Percentiles rank a stretch among this genome's conserved stretches.
These are phyloP conservation scores for Candida tallmaniae DNA, from an alignment of 805 yeast species.

Conservation along the genomic window DNA sequence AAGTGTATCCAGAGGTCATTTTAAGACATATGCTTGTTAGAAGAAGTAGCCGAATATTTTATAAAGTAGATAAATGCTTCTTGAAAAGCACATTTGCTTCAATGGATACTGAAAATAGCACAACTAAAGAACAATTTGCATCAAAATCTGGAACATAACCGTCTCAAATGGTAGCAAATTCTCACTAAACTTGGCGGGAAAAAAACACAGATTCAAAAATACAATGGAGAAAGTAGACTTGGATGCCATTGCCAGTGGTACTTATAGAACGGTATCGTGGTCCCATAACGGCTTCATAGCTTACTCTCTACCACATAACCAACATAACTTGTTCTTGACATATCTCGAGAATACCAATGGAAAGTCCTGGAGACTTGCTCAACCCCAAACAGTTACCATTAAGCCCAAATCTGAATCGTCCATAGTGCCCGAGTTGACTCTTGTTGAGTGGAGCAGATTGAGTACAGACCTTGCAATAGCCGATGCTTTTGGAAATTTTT, in stretches of 20 bases:
- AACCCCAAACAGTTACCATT: conserved; percentile 38
- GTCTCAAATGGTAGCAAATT: too few relatives aligned
- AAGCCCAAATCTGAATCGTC: conserved; percentile 21
- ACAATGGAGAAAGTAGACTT: background rate
- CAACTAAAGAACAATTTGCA: too few relatives aligned
- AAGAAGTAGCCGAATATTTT: too few relatives aligned
- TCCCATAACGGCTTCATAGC: conserved; percentile 83
- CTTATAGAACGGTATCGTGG: conserved; percentile 53
- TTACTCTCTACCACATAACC: conserved; percentile 43
- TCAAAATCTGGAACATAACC: too few relatives aligned
- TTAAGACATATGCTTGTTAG: too few relatives aligned
- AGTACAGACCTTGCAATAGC: conserved; percentile 80
- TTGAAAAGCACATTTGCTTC: too few relatives aligned
- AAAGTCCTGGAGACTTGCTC: conserved; percentile 69
- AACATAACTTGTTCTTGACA: conserved; percentile 49
- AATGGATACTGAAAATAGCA: too few relatives aligned
- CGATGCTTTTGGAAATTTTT: conserved; percentile 64
- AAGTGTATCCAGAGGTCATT: too few relatives aligned
- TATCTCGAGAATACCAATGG: conserved; percentile 76
- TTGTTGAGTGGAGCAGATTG: conserved; percentile 68
- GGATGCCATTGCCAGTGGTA: background rate
- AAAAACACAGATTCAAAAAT: too few relatives aligned
- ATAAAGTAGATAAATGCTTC: too few relatives aligned
- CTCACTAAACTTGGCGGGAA: too few relatives aligned
- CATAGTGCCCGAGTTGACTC: conserved; percentile 28